These are phyloP conservation scores for Acanthamoeba rhysodes DNA, from an alignment of 208 protist genomes.

Conservation along the genomic window DNA sequence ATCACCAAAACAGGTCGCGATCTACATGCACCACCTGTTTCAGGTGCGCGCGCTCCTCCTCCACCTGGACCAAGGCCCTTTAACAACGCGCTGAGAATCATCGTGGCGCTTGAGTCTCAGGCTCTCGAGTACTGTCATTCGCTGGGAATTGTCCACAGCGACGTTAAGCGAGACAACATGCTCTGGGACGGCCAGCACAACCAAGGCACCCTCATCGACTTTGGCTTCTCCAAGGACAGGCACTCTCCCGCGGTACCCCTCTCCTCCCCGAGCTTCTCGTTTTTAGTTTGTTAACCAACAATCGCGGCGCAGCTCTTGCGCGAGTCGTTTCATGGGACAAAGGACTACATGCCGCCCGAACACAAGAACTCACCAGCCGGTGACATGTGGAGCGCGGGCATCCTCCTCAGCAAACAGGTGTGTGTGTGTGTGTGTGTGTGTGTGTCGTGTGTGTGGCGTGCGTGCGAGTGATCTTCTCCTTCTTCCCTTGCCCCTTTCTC, in stretches of 20 bases:
- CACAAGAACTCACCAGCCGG: background rate
- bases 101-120: background rate
- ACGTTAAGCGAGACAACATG: background rate
- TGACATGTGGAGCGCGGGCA: conserved; percentile 38
- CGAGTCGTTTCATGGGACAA: background rate
- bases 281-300: background rate
- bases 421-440: background rate
- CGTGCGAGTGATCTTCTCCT: background rate
- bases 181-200: background rate
- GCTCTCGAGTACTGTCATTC: background rate
- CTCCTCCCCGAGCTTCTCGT: background rate
- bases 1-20: background rate
- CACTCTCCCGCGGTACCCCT: background rate
- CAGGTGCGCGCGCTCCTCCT: background rate
- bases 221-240: conserved; percentile 9
- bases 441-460: background rate
- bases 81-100: background rate
- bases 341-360: background rate
- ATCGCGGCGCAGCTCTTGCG: background rate
- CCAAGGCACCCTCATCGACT: background rate
- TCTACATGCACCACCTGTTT: conserved; percentile 15
- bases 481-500: background rate
- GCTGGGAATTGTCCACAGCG: conserved; percentile 26
- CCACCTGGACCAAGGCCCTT: background rate
- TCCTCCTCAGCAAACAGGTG: conserved; percentile 17